Conservation (phyloP, 345 rosid genomes). For the Sisymbrium irio region DNA sequence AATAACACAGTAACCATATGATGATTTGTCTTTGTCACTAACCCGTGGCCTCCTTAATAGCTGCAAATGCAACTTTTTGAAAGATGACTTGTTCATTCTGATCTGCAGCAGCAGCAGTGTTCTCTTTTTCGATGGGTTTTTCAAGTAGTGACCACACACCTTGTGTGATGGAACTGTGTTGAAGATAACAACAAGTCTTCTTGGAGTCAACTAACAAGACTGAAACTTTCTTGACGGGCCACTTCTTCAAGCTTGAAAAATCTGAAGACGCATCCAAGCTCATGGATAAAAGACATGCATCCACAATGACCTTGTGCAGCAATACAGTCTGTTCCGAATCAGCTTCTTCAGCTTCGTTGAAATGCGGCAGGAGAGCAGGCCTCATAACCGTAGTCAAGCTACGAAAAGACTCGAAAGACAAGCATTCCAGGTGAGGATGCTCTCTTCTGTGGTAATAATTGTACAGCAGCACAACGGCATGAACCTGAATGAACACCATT, state of each 20-base stretch:
- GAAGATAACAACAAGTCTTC: constrained; percentile 54
- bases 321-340: constrained; percentile 45
- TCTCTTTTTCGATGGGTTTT: constrained; percentile 36
- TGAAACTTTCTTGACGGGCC: constrained; percentile 55
- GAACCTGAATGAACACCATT: constrained; percentile 46
- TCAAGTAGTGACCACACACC: constrained; percentile 86
- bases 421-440: constrained; percentile 45
- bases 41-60: constrained; percentile 50
- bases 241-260: constrained; percentile 43
- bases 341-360: constrained; percentile 42
- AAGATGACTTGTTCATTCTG: constrained; percentile 39
- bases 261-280: constrained; percentile 49
- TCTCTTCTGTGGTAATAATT: constrained; percentile 68
- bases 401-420: constrained; percentile 60
- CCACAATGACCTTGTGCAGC: constrained; percentile 54
- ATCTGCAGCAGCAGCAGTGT: neutral
- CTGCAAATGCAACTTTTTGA: constrained; percentile 56
- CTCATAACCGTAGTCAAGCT: constrained; percentile 51
- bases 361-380: constrained; percentile 51
- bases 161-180: constrained; percentile 43
- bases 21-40: neutral
- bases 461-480: constrained; percentile 70
- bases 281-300: constrained; percentile 63
- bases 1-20: neutral
- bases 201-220: constrained; percentile 58